phyloP scores from a whole-genome alignment of 345 rosid genomes.

The Xanthoceras sorbifolium region DNA sequence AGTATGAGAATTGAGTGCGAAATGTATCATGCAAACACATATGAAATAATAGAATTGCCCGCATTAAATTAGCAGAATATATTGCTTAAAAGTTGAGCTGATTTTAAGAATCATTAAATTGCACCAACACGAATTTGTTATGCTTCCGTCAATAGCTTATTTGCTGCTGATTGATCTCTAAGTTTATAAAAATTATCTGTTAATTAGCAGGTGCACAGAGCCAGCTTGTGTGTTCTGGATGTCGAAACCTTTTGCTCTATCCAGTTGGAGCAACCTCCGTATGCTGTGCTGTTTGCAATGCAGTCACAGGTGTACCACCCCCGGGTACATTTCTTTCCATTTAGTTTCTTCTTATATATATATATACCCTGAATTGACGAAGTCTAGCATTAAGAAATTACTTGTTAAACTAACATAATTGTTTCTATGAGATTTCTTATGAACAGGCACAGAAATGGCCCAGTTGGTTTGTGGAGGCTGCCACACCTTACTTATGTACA shows the following conservation, averaged over 20 bases:
- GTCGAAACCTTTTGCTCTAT: constrained; percentile 85
- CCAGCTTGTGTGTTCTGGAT: constrained; percentile 98
- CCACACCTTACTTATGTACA: constrained; percentile 93
- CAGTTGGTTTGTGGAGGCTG: constrained; percentile 99
- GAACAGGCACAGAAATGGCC: constrained; percentile 94
- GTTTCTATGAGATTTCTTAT: neutral
- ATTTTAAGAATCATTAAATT: neutral
- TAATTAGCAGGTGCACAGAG: constrained; percentile 56
- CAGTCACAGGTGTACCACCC: constrained; percentile 93
- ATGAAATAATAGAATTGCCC: neutral
- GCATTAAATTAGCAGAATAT: too few species aligned
- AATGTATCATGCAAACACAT: neutral
- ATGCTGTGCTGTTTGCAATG: constrained; percentile 99
- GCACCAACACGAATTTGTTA: neutral
- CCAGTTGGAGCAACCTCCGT: constrained; percentile 94
- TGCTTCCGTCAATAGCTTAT: neutral
- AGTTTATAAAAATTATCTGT: constrained; percentile 17
- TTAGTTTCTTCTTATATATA: too few species aligned
- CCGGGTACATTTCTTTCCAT: constrained; percentile 52
- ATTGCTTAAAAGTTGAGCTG: neutral
- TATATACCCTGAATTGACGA: neutral
- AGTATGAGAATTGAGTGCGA: neutral
- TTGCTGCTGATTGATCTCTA: neutral
- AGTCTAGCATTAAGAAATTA: neutral
- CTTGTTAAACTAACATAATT: neutral